Evolutionary conservation across 2,329 filamentous ascomycete genomes (phyloP).

Genomic region (Pezicula neosporulosa): DNA sequence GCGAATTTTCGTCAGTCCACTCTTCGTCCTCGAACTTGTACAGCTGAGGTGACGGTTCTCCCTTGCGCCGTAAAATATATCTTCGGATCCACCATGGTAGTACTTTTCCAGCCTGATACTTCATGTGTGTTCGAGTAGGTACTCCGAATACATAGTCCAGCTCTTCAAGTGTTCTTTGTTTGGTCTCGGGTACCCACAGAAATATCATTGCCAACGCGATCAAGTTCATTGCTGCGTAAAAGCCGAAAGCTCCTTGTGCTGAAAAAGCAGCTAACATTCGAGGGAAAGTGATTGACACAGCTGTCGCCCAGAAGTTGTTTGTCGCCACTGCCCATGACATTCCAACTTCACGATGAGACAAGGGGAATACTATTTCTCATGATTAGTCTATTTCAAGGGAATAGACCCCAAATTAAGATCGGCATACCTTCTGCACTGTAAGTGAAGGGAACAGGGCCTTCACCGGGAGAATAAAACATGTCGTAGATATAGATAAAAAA

Average conservation of each 20-base stretch:
- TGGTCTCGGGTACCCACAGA: constrained; percentile 53
- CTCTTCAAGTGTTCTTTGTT: constrained; percentile 33
- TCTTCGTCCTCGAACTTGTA: background rate
- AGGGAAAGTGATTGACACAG: constrained; percentile 49
- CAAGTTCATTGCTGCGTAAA: constrained; percentile 51
- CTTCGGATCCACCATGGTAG: constrained; percentile 10
- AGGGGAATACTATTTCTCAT: constrained; percentile 50
- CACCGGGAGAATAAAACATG: constrained; percentile 60
- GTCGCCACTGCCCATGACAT: constrained; percentile 69
- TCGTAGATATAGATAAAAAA: constrained; percentile 59
- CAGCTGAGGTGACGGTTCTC: background rate
- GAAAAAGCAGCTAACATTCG: constrained; percentile 36
- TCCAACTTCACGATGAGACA: constrained; percentile 67
- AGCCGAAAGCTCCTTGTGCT: constrained; percentile 40
- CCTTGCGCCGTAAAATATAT: background rate
- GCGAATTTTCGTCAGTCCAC: background rate
- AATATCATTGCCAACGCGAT: constrained; percentile 52
- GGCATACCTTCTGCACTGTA: constrained; percentile 54
- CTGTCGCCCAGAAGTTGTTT: constrained; percentile 55
- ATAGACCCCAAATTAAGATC: too few relatives aligned
- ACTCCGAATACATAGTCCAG: constrained; percentile 43
- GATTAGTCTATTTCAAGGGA: too few relatives aligned
- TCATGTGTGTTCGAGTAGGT: constrained; percentile 17
- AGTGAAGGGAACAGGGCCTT: constrained; percentile 66
- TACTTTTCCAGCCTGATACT: constrained; percentile 15